A percentile compares a stretch with the other conserved stretches of the same genome.
Conservation (phyloP, 2,329 filamentous ascomycete genomes). For the Elsinoe australis region DNA sequence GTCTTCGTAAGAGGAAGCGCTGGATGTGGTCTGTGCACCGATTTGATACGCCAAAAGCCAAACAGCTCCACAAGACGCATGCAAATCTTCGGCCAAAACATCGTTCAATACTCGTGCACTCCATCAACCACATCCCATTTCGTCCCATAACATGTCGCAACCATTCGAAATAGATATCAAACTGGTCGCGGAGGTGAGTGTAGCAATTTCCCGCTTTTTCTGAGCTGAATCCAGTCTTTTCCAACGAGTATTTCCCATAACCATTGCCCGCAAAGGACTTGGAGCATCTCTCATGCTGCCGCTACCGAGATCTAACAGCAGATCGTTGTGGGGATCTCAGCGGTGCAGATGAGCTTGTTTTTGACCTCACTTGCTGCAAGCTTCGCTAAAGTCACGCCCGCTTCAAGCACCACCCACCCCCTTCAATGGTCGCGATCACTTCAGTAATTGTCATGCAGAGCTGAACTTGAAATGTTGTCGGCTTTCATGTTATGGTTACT, state of each 20-base stretch:
- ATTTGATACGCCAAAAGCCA: slow-evolving; percentile 7
- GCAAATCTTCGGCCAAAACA: slow-evolving; percentile 13
- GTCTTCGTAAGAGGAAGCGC: slow-evolving; percentile 2
- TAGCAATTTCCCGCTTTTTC: slow-evolving; percentile 15
- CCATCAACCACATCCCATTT: slow-evolving; percentile 4
- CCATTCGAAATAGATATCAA: slow-evolving; percentile 5
- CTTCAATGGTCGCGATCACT: not conserved
- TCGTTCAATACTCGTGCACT: not conserved
- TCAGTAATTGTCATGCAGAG: not conserved
- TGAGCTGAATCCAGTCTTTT: not conserved
- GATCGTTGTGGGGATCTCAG: slow-evolving; percentile 7
- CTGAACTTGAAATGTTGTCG: too few species aligned
- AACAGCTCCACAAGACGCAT: slow-evolving; percentile 11
- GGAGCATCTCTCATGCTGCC: slow-evolving; percentile 12
- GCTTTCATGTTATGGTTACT: not conserved
- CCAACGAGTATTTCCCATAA: not conserved
- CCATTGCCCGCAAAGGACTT: not conserved
- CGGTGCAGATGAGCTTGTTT: slow-evolving; percentile 11
- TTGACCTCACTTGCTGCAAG: slow-evolving; percentile 13
- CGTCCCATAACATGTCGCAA: slow-evolving; percentile 15
- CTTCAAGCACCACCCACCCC: not conserved
- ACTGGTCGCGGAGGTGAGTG: slow-evolving; percentile 10
- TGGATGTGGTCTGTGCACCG: slow-evolving; percentile 8
- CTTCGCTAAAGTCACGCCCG: not conserved
- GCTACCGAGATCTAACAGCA: slow-evolving; percentile 13